Evolutionary conservation across 2,329 filamentous ascomycete genomes (phyloP), one percentile per base, ranked within the genome.

Genomic region (Ceratocystis variospora): DNA sequence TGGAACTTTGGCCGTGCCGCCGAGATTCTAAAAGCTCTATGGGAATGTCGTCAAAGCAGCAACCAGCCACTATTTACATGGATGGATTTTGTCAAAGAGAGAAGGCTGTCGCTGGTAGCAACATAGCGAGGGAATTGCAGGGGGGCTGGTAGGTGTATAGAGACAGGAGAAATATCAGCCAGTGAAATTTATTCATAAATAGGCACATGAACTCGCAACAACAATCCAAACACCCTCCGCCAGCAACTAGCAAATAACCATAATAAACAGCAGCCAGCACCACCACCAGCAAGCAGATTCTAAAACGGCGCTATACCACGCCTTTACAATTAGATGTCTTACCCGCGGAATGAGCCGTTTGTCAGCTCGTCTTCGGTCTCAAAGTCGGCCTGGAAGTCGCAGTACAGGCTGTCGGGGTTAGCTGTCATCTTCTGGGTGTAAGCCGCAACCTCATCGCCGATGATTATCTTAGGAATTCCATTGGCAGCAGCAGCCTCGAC

Each of bases 401-500:
- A 63, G 48, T 69, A 69, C 5, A 68, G 33, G 55, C 69, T 71
- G 1, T 70, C 70, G 0, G 70, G 62, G 7, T 64, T 70, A 10
- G 69, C 68, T 0, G 69, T 71, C 65, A 69, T 73, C 45, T 68
- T 67, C 46, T 73, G 74, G 31, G 72, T 74, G 62, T 76, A 76
- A 17, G 73, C 71, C 0, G 76, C 77, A 70, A 78, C 77, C 63
- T 77, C 75, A 45, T 78, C 75, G 33, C 72, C 74, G 50, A 79
- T 76, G 37, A 77, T 41, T 10, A 71, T 72, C 71, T 77, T 78
- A 8, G 69, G 57, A 1, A 74, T 61, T 3, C 71, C 71, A 1
- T 67, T 70, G 1, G 72, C 73, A 6, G 72, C 69, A 0, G 86
- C 86, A 0, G 85, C 83, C 73, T 90, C 87, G 15, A 83, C 82